Evolutionary conservation across 768 basidiomycete genomes (phyloP).

Genomic region (Lactifluus piperatus): DNA sequence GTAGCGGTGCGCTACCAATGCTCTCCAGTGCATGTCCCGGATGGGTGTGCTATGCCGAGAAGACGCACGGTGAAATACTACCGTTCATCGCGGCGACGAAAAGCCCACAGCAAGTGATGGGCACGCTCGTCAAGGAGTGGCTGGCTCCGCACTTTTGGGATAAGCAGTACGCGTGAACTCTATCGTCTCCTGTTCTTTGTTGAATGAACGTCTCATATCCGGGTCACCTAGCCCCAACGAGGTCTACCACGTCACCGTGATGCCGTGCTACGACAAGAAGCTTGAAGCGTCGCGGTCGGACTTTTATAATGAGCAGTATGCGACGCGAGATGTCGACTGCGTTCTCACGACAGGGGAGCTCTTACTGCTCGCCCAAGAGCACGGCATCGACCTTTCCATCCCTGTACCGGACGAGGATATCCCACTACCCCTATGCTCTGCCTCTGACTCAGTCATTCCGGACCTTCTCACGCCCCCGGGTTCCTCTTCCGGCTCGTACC

Average conservation of each 20-base stretch:
- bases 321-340: constrained; percentile 91
- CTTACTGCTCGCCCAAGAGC: constrained; percentile 74
- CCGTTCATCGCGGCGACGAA: constrained; percentile 84
- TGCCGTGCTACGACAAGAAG: constrained; percentile 99
- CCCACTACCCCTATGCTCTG: background rate
- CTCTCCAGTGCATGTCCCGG: constrained; percentile 95
- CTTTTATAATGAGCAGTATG: constrained; percentile 75
- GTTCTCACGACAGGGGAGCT: constrained; percentile 96
- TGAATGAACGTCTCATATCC: background rate
- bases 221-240: constrained; percentile 54
- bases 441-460: constrained; percentile 39
- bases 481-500: constrained; percentile 87
- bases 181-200: background rate
- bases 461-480: constrained; percentile 74
- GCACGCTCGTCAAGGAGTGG: constrained; percentile 87
- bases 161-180: constrained; percentile 43
- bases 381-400: constrained; percentile 63
- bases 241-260: constrained; percentile 93
- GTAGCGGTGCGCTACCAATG: constrained; percentile 59
- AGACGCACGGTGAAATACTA: constrained; percentile 89
- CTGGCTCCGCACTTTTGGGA: constrained; percentile 53
- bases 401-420: constrained; percentile 44
- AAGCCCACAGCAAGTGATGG: constrained; percentile 93
- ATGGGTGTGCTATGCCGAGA: constrained; percentile 99
- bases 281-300: constrained; percentile 93